Percentiles rank a stretch among this genome's conserved stretches.
These are phyloP conservation scores for Pyracantha coccinea DNA, from an alignment of 331 rosid species.

Conservation along the genomic window DNA sequence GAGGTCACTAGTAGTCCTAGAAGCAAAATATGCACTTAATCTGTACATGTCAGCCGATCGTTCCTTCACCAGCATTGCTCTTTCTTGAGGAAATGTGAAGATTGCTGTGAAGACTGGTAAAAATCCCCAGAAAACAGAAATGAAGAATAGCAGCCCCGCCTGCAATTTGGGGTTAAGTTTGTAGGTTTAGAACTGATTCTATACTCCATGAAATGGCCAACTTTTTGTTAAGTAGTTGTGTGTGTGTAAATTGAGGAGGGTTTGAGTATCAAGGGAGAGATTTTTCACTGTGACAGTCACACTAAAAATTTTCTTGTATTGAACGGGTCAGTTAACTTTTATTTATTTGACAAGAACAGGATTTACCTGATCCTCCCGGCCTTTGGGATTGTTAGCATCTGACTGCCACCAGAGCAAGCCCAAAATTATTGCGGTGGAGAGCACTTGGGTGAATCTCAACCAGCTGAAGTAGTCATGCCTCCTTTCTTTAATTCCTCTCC, in stretches of 20 bases:
- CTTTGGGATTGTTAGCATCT: conserved; percentile 43
- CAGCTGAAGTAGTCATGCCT: conserved; percentile 91
- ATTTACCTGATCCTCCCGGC: conserved; percentile 85
- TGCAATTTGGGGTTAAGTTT: conserved; percentile 19
- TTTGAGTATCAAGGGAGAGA: background rate
- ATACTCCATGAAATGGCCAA: background rate
- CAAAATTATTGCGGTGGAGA: conserved; percentile 80
- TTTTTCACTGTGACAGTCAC: background rate
- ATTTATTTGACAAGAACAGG: conserved; percentile 7
- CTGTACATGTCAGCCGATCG: conserved; percentile 93
- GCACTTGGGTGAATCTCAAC: conserved; percentile 92
- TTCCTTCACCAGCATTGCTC: conserved; percentile 89
- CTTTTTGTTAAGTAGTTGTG: background rate
- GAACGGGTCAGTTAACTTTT: background rate
- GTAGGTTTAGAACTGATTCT: background rate
- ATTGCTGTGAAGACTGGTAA: conserved; percentile 94
- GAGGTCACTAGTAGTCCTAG: conserved; percentile 94
- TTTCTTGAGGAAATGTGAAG: conserved; percentile 96
- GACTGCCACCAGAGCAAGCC: conserved; percentile 99
- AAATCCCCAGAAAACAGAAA: conserved; percentile 97
- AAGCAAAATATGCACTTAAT: conserved; percentile 89
- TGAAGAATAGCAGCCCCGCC: conserved; percentile 95
- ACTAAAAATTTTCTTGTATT: background rate
- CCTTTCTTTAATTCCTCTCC: conserved; percentile 86
- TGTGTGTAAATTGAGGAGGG: background rate